Evolutionary conservation across 805 yeast species (phyloP), one percentile per base, ranked within the genome.

Genomic region (Clavispora fructus): DNA sequence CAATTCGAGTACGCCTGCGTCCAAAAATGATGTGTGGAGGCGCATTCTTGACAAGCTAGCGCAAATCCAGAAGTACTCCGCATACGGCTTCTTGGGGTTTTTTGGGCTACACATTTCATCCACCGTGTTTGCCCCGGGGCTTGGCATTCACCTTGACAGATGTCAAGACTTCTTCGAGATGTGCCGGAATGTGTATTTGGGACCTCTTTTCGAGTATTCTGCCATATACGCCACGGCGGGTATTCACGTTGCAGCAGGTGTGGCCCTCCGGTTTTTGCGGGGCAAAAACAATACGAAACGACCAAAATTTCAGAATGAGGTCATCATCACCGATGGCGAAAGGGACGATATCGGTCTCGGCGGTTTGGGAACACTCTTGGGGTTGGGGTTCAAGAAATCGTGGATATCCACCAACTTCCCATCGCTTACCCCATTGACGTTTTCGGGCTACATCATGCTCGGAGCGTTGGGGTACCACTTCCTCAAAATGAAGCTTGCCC

Each of bases 141-240:
- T 68, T 6, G 59, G 61, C 5, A 55, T 79, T 4, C 74, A 79
- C 7, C 46, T 64, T 1, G 69, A 61, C 0, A 45, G 71, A 2
- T 76, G 79, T 3, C 76, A 82, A 43, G 83, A 82, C 43, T 52
- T 80, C 29, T 67, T 86, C 42, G 77, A 82, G 51, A 68, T 82
- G 65, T 80, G 81, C 0, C 69, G 92, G 33, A 75, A 79, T 14
- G 54, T 86, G 0, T 86, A 85, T 59, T 86, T 82, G 47, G 47
- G 56, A 8, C 73, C 82, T 0, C 52, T 64, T 1, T 62, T 80
- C 12, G 92, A 85, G 56, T 59, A 59, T 7, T 44, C 68, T 0
- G 53, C 78, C n/a, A 68, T 83, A 0, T 68, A 67, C 51, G 82
- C 78, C 0, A 63, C 82, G 0, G 62, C 72, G 1, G 58, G 65